phyloP scores from a whole-genome alignment of 2,329 filamentous ascomycete species.

The Penicillium sclerotigenum region DNA sequence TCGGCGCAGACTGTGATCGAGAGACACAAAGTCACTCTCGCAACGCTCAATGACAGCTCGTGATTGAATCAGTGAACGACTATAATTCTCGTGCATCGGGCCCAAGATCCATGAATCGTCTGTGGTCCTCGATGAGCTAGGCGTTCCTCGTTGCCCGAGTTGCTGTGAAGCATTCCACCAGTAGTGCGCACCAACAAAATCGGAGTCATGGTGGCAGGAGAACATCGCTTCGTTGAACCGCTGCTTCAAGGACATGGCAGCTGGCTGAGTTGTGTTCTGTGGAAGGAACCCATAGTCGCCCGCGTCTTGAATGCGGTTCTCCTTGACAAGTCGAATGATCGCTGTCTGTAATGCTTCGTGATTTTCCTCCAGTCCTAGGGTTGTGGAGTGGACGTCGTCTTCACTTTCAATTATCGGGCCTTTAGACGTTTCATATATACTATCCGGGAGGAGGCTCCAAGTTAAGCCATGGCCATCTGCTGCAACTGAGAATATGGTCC shows the following conservation, averaged over 20 bases:
- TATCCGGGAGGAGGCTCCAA: slow-evolving; percentile 60
- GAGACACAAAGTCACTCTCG: slow-evolving; percentile 62
- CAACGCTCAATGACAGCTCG: slow-evolving; percentile 35
- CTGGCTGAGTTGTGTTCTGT: background rate
- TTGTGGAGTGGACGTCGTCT: slow-evolving; percentile 35
- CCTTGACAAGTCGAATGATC: slow-evolving; percentile 74
- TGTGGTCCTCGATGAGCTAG: slow-evolving; percentile 47
- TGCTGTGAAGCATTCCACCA: slow-evolving; percentile 82
- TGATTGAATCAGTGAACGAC: slow-evolving; percentile 33
- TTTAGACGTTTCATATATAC: slow-evolving; percentile 53
- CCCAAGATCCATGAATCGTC: slow-evolving; percentile 68
- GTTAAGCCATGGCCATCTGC: slow-evolving; percentile 67
- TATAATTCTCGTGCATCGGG: slow-evolving; percentile 65
- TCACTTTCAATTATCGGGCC: slow-evolving; percentile 58
- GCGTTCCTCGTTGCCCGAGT: slow-evolving; percentile 60
- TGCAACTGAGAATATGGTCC: slow-evolving; percentile 78
- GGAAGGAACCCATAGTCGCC: slow-evolving; percentile 18
- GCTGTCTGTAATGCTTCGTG: slow-evolving; percentile 78
- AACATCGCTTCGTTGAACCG: slow-evolving; percentile 65
- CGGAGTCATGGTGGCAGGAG: slow-evolving; percentile 72
- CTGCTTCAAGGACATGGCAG: slow-evolving; percentile 31
- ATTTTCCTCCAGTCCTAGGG: slow-evolving; percentile 67
- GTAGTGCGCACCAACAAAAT: slow-evolving; percentile 78
- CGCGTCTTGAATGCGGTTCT: slow-evolving; percentile 73
- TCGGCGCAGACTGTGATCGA: slow-evolving; percentile 76